Percentiles rank a stretch among this genome's conserved stretches.
phyloP scores from a whole-genome alignment of 1,284 basidiomycete species.

The Marasmius sp. region DNA sequence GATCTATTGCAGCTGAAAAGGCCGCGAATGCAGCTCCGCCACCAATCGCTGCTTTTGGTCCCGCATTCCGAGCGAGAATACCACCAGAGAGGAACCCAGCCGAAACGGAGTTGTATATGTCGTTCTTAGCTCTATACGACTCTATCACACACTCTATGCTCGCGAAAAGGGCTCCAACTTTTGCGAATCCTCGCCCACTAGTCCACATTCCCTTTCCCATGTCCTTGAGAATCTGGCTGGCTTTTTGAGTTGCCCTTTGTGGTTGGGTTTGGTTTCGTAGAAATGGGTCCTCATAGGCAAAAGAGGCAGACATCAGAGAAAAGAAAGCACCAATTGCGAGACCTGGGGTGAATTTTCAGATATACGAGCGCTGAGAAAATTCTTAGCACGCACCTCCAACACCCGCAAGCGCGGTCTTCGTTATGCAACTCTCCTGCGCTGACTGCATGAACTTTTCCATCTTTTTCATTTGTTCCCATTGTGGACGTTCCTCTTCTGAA shows the following conservation, averaged over 20 bases:
- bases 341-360: constrained; percentile 44
- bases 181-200: constrained; percentile 90
- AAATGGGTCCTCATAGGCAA: constrained; percentile 93
- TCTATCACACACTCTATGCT: constrained; percentile 96
- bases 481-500: constrained; percentile 76
- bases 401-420: constrained; percentile 81
- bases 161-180: constrained; percentile 91
- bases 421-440: constrained; percentile 83
- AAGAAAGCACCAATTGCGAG: constrained; percentile 95
- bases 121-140: constrained; percentile 96
- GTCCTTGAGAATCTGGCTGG: constrained; percentile 87
- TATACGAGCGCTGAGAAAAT: neutral
- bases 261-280: constrained; percentile 67
- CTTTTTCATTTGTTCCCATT: constrained; percentile 69
- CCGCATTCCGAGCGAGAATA: constrained; percentile 81
- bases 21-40: constrained; percentile 89
- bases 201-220: constrained; percentile 94
- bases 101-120: constrained; percentile 81
- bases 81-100: constrained; percentile 79
- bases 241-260: constrained; percentile 72
- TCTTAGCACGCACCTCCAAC: constrained; percentile 62
- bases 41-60: constrained; percentile 77
- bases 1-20: constrained; percentile 87
- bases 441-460: constrained; percentile 70
- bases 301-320: constrained; percentile 93